These are phyloP conservation scores for Sugiyamaella castrensis DNA, from an alignment of 1,139 yeast genomes.

Conservation along the genomic window DNA sequence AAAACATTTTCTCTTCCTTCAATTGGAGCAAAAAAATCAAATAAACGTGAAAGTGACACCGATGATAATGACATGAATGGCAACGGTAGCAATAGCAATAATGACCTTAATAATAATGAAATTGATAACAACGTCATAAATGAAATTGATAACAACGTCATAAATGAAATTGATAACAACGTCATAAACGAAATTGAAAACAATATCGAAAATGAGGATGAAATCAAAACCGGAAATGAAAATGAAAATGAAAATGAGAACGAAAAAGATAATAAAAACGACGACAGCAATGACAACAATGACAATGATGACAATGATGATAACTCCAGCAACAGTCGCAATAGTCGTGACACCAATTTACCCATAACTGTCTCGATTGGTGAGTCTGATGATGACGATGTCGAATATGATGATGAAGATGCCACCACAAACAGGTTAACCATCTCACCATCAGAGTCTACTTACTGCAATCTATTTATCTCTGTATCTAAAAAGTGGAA, in stretches of 20 bases:
- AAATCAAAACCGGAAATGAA: no score
- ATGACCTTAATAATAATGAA: no score
- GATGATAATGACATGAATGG: no score
- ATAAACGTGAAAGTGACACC: no score
- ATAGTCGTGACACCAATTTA: no score
- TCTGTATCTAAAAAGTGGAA: constrained; percentile 26
- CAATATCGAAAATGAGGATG: no score
- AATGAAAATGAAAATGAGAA: no score
- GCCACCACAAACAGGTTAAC: constrained; percentile 8
- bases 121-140: no score
- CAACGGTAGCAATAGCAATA: no score
- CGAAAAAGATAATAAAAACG: background rate
- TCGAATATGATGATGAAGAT: constrained; percentile 21
- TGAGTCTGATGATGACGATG: constrained; percentile 11
- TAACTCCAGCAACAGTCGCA: background rate
- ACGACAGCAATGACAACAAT: background rate
- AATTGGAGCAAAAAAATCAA: background rate
- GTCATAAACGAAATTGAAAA: no score
- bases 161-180: no score
- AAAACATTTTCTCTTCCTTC: constrained; percentile 2
- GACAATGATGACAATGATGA: background rate
- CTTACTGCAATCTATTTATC: constrained; percentile 6
- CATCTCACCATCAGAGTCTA: constrained; percentile 2
- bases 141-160: no score
- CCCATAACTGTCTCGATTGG: background rate